Evolutionary conservation across 306 rosid genomes (phyloP).

Genomic region (Cyamopsis tetragonoloba): DNA sequence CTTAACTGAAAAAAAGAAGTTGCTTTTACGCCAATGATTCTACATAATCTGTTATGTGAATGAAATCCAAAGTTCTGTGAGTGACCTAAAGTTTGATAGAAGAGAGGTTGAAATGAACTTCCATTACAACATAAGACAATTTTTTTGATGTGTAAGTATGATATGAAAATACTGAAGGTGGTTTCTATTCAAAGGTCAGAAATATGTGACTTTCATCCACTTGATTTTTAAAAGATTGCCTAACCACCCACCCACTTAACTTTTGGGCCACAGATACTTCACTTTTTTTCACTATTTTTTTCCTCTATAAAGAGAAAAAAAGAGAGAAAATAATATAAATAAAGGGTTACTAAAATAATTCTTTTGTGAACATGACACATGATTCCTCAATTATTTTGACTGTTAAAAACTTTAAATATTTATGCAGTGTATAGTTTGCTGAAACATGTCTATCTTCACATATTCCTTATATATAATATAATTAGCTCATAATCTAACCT

Average conservation of each 20-base stretch:
- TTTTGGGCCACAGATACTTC: constrained; percentile 21
- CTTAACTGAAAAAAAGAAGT: constrained; percentile 29
- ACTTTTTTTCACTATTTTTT: neutral
- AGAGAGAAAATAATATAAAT: neutral
- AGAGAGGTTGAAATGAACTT: constrained; percentile 13
- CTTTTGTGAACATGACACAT: constrained; percentile 21
- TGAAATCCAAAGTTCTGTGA: neutral
- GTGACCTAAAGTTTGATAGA: neutral
- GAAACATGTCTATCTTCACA: neutral
- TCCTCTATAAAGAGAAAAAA: constrained; percentile 5
- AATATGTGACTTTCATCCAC: constrained; percentile 12
- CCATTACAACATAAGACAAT: constrained; percentile 25
- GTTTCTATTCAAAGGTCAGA: constrained; percentile 27
- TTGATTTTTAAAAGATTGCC: neutral
- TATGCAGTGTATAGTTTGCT: neutral
- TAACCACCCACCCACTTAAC: constrained; percentile 13
- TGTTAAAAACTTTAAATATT: too few species aligned
- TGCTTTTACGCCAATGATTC: constrained; percentile 26
- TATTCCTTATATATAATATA: neutral
- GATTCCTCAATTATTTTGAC: constrained; percentile 28
- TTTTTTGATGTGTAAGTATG: neutral
- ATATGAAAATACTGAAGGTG: neutral
- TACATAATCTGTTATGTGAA: neutral
- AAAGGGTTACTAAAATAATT: neutral
- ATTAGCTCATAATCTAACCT: constrained; percentile 3